Evolutionary conservation across 1,284 basidiomycete genomes (phyloP).

Genomic region (Ceratobasidium sp.): DNA sequence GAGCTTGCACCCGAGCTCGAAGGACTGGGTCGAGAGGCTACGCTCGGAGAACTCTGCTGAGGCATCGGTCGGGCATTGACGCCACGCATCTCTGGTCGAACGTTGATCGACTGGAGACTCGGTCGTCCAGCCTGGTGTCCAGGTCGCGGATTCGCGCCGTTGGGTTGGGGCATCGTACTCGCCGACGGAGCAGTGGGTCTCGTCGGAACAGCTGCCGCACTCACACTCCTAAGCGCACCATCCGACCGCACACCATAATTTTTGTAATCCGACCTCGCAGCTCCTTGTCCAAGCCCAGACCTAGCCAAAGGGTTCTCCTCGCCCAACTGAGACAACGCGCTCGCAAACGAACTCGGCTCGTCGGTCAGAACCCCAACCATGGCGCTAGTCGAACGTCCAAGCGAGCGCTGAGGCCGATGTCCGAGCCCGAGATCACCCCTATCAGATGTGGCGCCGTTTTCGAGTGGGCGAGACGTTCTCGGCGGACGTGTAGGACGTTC

Average conservation of each 20-base stretch:
- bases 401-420: not conserved
- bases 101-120: not conserved
- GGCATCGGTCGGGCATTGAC: not conserved
- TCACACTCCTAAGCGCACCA: not conserved
- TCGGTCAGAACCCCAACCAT: not conserved
- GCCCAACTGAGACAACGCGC: not conserved
- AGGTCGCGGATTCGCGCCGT: no score
- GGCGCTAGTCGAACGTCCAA: not conserved
- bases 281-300: not conserved
- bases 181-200: not conserved
- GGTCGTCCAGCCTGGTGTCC: not conserved
- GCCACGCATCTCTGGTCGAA: not conserved
- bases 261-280: not conserved
- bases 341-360: not conserved
- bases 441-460: not conserved
- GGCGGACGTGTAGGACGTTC: not conserved
- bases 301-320: not conserved
- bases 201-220: not conserved
- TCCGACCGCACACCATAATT: constrained; percentile 9
- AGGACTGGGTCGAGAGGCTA: not conserved
- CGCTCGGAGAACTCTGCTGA: not conserved
- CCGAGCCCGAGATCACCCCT: not conserved
- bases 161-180: not conserved
- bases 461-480: not conserved
- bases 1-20: not conserved